These are phyloP conservation scores for Xylaria scruposa DNA, from an alignment of 495 filamentous ascomycete species.

Conservation along the genomic window DNA sequence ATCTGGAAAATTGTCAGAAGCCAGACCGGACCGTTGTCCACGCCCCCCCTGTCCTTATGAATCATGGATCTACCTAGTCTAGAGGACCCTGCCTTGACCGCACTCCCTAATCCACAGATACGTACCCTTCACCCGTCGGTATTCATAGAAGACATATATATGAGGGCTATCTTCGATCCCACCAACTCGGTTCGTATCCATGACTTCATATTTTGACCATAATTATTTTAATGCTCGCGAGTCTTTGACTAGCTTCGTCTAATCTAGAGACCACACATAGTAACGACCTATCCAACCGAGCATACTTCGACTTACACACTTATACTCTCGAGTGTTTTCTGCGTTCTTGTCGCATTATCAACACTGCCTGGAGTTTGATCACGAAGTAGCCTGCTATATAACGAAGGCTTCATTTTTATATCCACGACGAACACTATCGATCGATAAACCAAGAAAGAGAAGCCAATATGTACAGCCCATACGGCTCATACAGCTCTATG, in stretches of 20 bases:
- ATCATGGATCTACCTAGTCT: constrained; percentile 31
- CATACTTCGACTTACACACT: neutral
- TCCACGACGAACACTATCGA: constrained; percentile 19
- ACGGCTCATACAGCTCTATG: constrained; percentile 52
- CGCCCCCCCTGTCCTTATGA: constrained; percentile 38
- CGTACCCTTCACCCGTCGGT: constrained; percentile 14
- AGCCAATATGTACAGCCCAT: constrained; percentile 53
- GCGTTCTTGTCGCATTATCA: neutral
- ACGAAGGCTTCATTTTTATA: neutral
- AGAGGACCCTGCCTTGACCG: constrained; percentile 19
- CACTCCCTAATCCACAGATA: constrained; percentile 23
- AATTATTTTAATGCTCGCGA: neutral
- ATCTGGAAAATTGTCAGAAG: constrained; percentile 42
- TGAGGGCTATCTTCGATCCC: constrained; percentile 27
- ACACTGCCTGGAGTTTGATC: neutral
- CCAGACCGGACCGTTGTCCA: constrained; percentile 36
- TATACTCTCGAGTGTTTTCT: neutral
- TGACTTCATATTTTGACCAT: constrained; percentile 26
- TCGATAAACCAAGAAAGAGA: neutral
- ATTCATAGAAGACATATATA: constrained; percentile 28
- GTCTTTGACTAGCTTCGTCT: constrained; percentile 5
- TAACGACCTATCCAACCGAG: neutral
- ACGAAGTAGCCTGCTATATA: neutral
- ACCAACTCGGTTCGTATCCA: constrained; percentile 6
- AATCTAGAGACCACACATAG: neutral